Conservation (phyloP, 2,329 filamentous ascomycete genomes). For the Fusarium mangiferae region DNA sequence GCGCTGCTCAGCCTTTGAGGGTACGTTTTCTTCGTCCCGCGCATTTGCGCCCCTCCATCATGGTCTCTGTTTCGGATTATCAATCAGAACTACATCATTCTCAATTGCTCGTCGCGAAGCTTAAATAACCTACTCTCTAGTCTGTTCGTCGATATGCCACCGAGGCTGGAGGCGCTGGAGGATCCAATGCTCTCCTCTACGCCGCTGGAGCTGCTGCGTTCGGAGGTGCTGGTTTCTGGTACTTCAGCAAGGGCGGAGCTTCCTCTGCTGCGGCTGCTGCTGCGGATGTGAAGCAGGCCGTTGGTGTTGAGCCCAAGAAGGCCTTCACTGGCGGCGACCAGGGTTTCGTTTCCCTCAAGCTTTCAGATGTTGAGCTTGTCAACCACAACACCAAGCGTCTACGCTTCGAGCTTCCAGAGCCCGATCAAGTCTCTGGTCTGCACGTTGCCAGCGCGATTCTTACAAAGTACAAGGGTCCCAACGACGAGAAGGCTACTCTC, state of each 20-base stretch:
- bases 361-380: constrained; percentile 80
- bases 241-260: constrained; percentile 57
- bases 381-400: constrained; percentile 97
- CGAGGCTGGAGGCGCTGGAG: constrained; percentile 61
- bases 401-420: constrained; percentile 86
- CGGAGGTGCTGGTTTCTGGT: constrained; percentile 68
- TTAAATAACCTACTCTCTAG: constrained; percentile 53
- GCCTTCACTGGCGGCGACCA: constrained; percentile 86
- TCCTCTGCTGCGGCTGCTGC: constrained; percentile 64
- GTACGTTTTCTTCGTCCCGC: constrained; percentile 55
- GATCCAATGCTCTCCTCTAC: constrained; percentile 70
- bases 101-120: background rate
- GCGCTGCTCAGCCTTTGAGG: constrained; percentile 72
- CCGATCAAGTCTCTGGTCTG: constrained; percentile 85
- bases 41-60: constrained; percentile 3
- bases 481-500: constrained; percentile 85
- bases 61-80: constrained; percentile 8
- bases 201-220: constrained; percentile 68
- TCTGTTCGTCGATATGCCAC: constrained; percentile 75
- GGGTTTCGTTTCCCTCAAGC: constrained; percentile 84
- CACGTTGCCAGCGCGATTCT: constrained; percentile 85
- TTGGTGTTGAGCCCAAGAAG: constrained; percentile 63
- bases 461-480: constrained; percentile 89
- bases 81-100: constrained; percentile 16
- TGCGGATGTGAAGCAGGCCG: constrained; percentile 57